Percentiles rank a stretch among this genome's conserved stretches.
Conservation (phyloP, 495 filamentous ascomycete genomes). For the Corynascus novoguineensis region DNA sequence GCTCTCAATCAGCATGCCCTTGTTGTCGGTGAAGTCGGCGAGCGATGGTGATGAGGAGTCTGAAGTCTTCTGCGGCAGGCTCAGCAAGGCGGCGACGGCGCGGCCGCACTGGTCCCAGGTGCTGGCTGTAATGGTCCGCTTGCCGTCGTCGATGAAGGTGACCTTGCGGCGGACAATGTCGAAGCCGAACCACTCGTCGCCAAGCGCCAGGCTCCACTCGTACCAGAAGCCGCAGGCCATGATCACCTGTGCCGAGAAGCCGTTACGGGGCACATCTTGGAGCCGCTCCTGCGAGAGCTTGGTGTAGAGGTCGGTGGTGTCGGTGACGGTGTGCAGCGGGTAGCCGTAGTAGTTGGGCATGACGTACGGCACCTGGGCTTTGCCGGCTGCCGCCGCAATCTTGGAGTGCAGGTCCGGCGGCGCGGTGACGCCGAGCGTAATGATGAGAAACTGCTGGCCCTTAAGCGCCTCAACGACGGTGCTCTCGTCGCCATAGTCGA, state of each 20-base stretch:
- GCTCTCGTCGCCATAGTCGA: slow-evolving; percentile 37
- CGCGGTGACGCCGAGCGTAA: slow-evolving; percentile 41
- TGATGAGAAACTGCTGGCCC: slow-evolving; percentile 54
- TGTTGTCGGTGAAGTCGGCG: slow-evolving; percentile 32
- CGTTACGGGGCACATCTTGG: slow-evolving; percentile 36
- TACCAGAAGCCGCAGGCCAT: slow-evolving; percentile 47
- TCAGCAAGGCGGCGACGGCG: slow-evolving; percentile 36
- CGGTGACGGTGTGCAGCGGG: not conserved
- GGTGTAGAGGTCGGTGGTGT: slow-evolving; percentile 29
- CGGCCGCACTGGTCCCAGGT: slow-evolving; percentile 43
- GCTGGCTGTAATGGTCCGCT: slow-evolving; percentile 27
- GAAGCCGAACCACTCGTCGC: slow-evolving; percentile 30
- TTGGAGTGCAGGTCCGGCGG: slow-evolving; percentile 34
- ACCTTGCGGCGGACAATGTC: slow-evolving; percentile 27
- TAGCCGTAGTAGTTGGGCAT: slow-evolving; percentile 55
- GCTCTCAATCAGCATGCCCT: slow-evolving; percentile 30
- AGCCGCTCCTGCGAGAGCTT: not conserved
- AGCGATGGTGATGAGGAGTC: slow-evolving; percentile 30
- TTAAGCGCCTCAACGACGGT: slow-evolving; percentile 39
- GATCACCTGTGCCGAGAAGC: slow-evolving; percentile 26
- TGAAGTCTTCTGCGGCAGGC: slow-evolving; percentile 45
- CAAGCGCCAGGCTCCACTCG: slow-evolving; percentile 37
- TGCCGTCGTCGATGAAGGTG: slow-evolving; percentile 35
- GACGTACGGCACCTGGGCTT: slow-evolving; percentile 56
- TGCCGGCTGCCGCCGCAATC: slow-evolving; percentile 53